Base-by-base conservation (phyloP, 352 stramenopile species). In the Globisporangium sylvaticum region DNA sequence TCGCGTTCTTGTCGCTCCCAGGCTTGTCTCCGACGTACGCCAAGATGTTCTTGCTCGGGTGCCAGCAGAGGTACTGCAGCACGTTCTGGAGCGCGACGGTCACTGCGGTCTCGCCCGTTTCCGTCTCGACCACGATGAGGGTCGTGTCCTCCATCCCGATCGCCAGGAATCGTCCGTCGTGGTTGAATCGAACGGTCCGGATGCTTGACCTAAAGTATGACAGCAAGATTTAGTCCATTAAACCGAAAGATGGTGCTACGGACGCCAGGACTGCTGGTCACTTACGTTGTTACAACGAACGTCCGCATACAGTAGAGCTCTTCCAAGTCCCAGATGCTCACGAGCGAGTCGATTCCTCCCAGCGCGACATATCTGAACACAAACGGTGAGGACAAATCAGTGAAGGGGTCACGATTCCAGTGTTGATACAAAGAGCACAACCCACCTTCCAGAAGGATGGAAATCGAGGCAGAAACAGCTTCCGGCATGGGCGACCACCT, bases 301-400 rank as follows among this genome's bases (percentile, higher is more conserved):
- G 87, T 95, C 58, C 88, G 87, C 8, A 88, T 76, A 71, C 87
- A 95, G 72, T 89, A 95, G 32, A 95, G 81, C 63, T 95, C 86
- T 65, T 95, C 81, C 22, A 95, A 68, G 64, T 95, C 87, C 87
- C 87, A 95, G 3, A 95, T 64, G 60, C 85, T 94, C 65, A 94
- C 84, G 42, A 95, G 76, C 46, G 87, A 95, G 64, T 95, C 87
- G 8, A 91, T 64, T n/a, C 87, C 83, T n/a, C 87, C 87, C 24
- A 95, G 70, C 44, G 73, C 85, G 27, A 95, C 77, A 54, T 79
- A 87, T 69, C 87, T 95, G 57, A 58, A 42, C 6, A 58, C 52
- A 37, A 24, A 50, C 0, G 14, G 37, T 5, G 52, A 58, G 4
- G 8, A 14, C 4, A 39, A 12, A 58, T 34, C 15, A 58, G 7